Conservation (phyloP, 352 stramenopile species). For the Globisporangium spinosum region DNA sequence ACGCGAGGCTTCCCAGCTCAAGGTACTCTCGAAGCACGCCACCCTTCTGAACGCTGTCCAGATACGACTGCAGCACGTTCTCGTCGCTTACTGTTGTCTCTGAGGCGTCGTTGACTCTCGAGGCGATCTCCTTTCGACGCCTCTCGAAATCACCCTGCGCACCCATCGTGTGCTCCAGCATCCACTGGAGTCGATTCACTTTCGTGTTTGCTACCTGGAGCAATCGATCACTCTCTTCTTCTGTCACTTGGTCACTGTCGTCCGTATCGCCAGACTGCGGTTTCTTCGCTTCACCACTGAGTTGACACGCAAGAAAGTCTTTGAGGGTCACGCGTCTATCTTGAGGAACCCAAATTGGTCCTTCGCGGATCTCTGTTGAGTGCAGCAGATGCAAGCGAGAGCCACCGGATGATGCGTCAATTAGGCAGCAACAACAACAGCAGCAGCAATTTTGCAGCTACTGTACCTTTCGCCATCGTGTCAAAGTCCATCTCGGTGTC, state of each 20-base stretch:
- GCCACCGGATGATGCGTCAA: not conserved
- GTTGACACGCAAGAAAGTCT: slow-evolving; percentile 39
- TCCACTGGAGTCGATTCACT: slow-evolving; percentile 85
- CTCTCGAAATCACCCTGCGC: slow-evolving; percentile 89
- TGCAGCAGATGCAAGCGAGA: not conserved
- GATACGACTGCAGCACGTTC: slow-evolving; percentile 75
- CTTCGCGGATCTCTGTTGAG: slow-evolving; percentile 56
- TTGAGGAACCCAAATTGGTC: slow-evolving; percentile 59
- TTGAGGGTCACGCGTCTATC: slow-evolving; percentile 52
- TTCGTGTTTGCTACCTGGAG: slow-evolving; percentile 62
- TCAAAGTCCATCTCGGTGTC: slow-evolving; percentile 64
- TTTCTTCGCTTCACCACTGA: not conserved
- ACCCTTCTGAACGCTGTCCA: slow-evolving; percentile 58
- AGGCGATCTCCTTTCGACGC: slow-evolving; percentile 70
- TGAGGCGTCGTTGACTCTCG: slow-evolving; percentile 15
- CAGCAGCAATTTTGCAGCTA: not conserved
- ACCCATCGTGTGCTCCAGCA: slow-evolving; percentile 90
- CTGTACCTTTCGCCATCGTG: slow-evolving; percentile 53
- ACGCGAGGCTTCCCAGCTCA: slow-evolving; percentile 70
- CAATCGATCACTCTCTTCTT: slow-evolving; percentile 1
- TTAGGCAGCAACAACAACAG: not conserved
- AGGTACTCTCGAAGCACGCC: slow-evolving; percentile 88
- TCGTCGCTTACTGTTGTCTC: slow-evolving; percentile 54
- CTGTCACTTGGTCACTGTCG: not conserved
- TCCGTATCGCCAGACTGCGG: not conserved